Percentiles rank a stretch among this genome's conserved stretches.
phyloP scores from a whole-genome alignment of 2,329 filamentous ascomycete species.

The Diaporthe capsici region DNA sequence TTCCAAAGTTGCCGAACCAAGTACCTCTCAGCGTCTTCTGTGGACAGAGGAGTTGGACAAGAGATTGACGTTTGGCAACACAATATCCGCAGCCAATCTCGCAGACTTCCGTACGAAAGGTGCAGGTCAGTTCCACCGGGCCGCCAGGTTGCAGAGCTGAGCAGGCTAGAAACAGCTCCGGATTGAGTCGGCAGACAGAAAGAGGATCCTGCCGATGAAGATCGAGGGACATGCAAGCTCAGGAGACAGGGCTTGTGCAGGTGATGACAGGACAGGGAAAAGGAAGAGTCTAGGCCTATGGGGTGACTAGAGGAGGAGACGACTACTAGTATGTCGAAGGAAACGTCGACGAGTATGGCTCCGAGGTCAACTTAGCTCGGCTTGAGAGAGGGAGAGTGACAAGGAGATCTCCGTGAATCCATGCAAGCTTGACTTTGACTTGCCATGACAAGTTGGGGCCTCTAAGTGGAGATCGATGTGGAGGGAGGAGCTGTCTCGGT shows the following conservation, averaged over 20 bases:
- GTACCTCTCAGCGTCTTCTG: slow-evolving; percentile 26
- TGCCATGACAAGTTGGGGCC: slow-evolving; percentile 40
- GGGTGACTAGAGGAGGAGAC: slow-evolving; percentile 35
- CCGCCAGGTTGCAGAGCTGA: slow-evolving; percentile 36
- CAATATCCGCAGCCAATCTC: slow-evolving; percentile 28
- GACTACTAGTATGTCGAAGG: slow-evolving; percentile 40
- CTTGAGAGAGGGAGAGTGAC: slow-evolving; percentile 32
- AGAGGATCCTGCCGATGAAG: slow-evolving; percentile 38
- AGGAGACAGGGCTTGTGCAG: slow-evolving; percentile 37
- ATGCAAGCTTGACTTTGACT: slow-evolving; percentile 35
- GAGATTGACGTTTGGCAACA: slow-evolving; percentile 37
- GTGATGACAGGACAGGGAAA: slow-evolving; percentile 34
- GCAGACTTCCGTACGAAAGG: slow-evolving; percentile 39
- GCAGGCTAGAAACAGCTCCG: slow-evolving; percentile 38
- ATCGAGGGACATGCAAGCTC: slow-evolving; percentile 37
- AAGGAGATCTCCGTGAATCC: slow-evolving; percentile 39
- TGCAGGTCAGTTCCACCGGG: slow-evolving; percentile 37
- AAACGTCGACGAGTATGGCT: slow-evolving; percentile 29
- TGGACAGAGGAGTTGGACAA: slow-evolving; percentile 14
- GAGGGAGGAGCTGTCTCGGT: slow-evolving; percentile 36
- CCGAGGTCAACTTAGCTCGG: slow-evolving; percentile 29
- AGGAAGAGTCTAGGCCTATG: slow-evolving; percentile 38
- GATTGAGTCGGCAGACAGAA: slow-evolving; percentile 35
- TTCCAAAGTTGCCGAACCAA: slow-evolving; percentile 23
- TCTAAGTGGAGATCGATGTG: slow-evolving; percentile 39